Conservation (phyloP, 768 basidiomycete genomes). For the Sarcodon aspratus region DNA sequence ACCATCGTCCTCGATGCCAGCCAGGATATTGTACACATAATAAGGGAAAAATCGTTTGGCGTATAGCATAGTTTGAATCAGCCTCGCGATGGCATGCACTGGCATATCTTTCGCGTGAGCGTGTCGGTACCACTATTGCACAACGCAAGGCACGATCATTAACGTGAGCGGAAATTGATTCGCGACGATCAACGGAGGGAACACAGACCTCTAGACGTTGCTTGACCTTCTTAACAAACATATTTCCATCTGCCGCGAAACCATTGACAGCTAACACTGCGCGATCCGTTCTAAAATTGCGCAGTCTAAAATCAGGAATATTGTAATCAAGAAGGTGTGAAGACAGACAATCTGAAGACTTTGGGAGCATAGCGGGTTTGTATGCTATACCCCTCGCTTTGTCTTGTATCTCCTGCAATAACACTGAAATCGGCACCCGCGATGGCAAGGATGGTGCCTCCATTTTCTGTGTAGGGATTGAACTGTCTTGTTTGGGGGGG, state of each 20-base stretch:
- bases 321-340: background rate
- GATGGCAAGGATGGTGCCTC: slow-evolving; percentile 93
- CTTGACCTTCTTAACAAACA: slow-evolving; percentile 93
- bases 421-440: slow-evolving; percentile 90
- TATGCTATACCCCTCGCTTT: slow-evolving; percentile 95
- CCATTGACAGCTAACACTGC: slow-evolving; percentile 94
- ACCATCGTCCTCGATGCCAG: slow-evolving; percentile 96
- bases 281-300: slow-evolving; percentile 63
- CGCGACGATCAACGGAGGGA: background rate
- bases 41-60: slow-evolving; percentile 95
- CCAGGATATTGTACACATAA: slow-evolving; percentile 95
- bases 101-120: slow-evolving; percentile 97
- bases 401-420: slow-evolving; percentile 93
- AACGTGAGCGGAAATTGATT: background rate
- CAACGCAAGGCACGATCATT: background rate
- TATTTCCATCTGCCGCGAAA: slow-evolving; percentile 94
- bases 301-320: background rate
- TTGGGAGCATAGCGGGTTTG: slow-evolving; percentile 97
- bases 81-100: slow-evolving; percentile 90
- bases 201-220: slow-evolving; percentile 83
- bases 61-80: slow-evolving; percentile 98
- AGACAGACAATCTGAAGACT: slow-evolving; percentile 81
- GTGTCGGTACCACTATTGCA: slow-evolving; percentile 85
- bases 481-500: slow-evolving; percentile 50
- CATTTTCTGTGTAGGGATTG: slow-evolving; percentile 88